A percentile compares a stretch with the other conserved stretches of the same genome.
phyloP scores from a whole-genome alignment of 345 rosid species.

The Eucalyptus pauciflora region DNA sequence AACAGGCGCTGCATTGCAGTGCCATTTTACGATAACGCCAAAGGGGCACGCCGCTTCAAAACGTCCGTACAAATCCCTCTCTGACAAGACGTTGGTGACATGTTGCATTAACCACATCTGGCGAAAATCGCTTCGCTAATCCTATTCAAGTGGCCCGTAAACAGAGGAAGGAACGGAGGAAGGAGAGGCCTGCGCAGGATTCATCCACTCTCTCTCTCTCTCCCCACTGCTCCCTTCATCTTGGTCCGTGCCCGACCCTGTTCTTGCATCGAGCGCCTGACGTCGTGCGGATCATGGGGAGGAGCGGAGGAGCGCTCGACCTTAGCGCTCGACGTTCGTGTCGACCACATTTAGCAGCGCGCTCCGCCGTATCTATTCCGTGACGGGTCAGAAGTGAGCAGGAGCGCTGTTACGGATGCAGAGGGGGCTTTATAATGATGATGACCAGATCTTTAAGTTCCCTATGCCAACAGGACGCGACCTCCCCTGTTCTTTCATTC shows the following conservation, averaged over 20 bases:
- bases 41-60: background rate
- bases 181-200: too few relatives aligned
- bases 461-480: background rate
- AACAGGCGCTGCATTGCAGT: background rate
- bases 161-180: too few relatives aligned
- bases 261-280: background rate
- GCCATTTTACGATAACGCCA: background rate
- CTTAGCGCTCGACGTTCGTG: background rate
- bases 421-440: background rate
- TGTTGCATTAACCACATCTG: background rate
- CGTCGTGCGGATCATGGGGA: background rate
- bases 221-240: background rate
- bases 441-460: background rate
- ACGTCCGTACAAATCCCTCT: background rate
- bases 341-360: background rate
- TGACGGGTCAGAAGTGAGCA: too few relatives aligned
- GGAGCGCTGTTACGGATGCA: background rate
- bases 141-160: background rate
- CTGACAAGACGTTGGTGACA: background rate
- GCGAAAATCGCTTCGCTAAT: background rate
- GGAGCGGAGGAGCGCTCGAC: background rate
- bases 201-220: too few relatives aligned
- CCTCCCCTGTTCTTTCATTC: background rate
- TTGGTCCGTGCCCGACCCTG: background rate
- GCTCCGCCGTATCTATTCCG: background rate